Percentiles rank a stretch among this genome's conserved stretches.
phyloP scores from a whole-genome alignment of 495 filamentous ascomycete species.

The Collariella sp. region DNA sequence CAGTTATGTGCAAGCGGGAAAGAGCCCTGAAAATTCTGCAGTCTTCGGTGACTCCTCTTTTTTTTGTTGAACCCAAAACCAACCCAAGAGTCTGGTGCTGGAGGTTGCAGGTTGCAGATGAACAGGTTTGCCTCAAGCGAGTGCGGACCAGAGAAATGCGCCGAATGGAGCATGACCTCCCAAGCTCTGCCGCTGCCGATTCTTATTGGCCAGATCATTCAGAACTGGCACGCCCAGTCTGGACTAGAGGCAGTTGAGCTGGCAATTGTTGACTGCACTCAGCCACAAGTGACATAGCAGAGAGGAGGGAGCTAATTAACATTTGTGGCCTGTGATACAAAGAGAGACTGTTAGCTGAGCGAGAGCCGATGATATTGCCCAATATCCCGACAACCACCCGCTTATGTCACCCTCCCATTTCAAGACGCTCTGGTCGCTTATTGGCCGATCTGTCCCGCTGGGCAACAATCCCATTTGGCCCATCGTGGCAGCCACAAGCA shows the following conservation, averaged over 20 bases:
- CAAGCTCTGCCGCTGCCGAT: slow-evolving; percentile 6
- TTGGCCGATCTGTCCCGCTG: slow-evolving; percentile 14
- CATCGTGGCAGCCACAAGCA: slow-evolving; percentile 12
- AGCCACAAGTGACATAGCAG: slow-evolving; percentile 5
- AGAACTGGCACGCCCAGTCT: slow-evolving; percentile 22
- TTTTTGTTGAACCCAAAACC: not conserved
- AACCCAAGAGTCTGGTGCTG: not conserved
- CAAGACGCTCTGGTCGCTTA: not conserved
- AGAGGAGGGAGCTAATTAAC: not conserved
- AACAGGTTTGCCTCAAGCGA: not conserved
- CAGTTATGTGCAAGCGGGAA: too few species aligned
- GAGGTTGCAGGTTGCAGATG: not conserved
- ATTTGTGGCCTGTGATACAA: not conserved
- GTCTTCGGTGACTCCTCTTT: not conserved
- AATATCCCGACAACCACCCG: not conserved
- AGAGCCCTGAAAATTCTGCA: too few species aligned
- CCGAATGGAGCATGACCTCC: slow-evolving; percentile 4
- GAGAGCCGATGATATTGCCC: not conserved
- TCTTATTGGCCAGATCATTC: slow-evolving; percentile 17
- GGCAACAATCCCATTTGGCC: not conserved
- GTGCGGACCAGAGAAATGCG: too few species aligned
- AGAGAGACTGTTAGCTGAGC: not conserved
- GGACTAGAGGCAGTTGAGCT: slow-evolving; percentile 15
- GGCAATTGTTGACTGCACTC: slow-evolving; percentile 4
- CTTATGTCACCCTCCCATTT: slow-evolving; percentile 22